A percentile compares a stretch with the other conserved stretches of the same genome.
Conservation (phyloP, 352 stramenopile species). For the Phytopythium delawarense region DNA sequence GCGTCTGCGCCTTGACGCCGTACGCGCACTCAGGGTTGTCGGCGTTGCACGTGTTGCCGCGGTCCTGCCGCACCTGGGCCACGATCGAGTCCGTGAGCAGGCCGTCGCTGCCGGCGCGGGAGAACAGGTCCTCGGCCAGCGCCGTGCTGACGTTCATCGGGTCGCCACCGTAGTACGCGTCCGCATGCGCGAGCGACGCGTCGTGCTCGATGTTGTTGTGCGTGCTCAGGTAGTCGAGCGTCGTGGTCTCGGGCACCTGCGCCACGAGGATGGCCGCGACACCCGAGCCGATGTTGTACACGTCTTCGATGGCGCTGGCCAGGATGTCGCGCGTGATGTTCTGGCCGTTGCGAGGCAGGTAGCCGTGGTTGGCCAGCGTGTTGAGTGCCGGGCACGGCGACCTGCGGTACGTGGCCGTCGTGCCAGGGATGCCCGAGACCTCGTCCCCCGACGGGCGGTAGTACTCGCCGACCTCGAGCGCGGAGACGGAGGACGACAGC, state of each 20-base stretch:
- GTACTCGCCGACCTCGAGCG: conserved; percentile 21
- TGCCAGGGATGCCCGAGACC: conserved; percentile 21
- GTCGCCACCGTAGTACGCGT: conserved; percentile 29
- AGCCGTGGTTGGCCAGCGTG: conserved; percentile 50
- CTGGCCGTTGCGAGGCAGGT: conserved; percentile 43
- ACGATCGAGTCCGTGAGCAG: conserved; percentile 21
- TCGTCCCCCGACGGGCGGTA: conserved; percentile 16
- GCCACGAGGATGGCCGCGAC: conserved; percentile 20
- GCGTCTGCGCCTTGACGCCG: conserved; percentile 14
- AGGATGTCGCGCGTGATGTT: conserved; percentile 25
- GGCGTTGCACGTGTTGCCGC: conserved; percentile 20
- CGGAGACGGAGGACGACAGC: background rate
- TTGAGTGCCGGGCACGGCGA: conserved; percentile 48
- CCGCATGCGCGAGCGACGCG: conserved; percentile 35
- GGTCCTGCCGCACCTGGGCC: conserved; percentile 16
- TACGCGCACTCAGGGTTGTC: conserved; percentile 25
- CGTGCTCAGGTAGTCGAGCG: conserved; percentile 32
- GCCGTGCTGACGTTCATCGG: conserved; percentile 19
- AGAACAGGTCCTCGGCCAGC: conserved; percentile 25
- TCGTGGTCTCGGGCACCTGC: conserved; percentile 18
- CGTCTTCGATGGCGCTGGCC: conserved; percentile 15
- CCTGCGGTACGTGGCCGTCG: conserved; percentile 18
- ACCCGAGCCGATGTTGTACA: conserved; percentile 28
- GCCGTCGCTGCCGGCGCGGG: conserved; percentile 15
- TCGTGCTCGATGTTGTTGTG: conserved; percentile 51